Conservation (phyloP, 495 filamentous ascomycete genomes). For the Venustampulla echinocandica region DNA sequence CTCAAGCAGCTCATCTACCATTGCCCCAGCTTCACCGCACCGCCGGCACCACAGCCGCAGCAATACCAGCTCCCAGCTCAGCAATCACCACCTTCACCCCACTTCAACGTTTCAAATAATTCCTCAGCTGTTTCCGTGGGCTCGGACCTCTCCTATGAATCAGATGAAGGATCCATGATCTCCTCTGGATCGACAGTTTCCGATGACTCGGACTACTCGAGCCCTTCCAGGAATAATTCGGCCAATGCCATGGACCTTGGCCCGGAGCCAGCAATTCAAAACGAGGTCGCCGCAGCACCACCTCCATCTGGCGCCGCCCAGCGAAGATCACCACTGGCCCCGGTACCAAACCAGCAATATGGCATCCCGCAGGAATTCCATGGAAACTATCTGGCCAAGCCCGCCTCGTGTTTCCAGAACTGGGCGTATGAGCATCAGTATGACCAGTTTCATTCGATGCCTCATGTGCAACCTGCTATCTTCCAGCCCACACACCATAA, state of each 20-base stretch:
- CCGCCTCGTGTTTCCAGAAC: constrained; percentile 10
- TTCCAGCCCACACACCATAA: constrained; percentile 5
- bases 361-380: constrained; percentile 15
- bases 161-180: constrained; percentile 13
- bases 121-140: constrained; percentile 9
- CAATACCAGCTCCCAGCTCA: neutral
- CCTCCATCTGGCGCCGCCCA: neutral
- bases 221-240: constrained; percentile 4
- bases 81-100: constrained; percentile 10
- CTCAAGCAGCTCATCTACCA: constrained; percentile 66
- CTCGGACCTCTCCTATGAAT: constrained; percentile 10
- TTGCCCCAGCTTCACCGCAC: constrained; percentile 66
- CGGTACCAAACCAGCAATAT: constrained; percentile 13
- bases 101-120: neutral
- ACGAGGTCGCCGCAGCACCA: too few relatives aligned
- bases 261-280: neutral
- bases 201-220: constrained; percentile 7
- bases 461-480: constrained; percentile 8
- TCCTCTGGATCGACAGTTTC: constrained; percentile 10
- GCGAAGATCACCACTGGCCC: constrained; percentile 2
- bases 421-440: constrained; percentile 18
- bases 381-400: constrained; percentile 10
- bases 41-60: constrained; percentile 39
- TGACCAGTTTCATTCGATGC: constrained; percentile 7
- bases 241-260: constrained; percentile 1